Conservation (phyloP, 2,329 filamentous ascomycete species). For the Hymenoscyphus repandus region DNA sequence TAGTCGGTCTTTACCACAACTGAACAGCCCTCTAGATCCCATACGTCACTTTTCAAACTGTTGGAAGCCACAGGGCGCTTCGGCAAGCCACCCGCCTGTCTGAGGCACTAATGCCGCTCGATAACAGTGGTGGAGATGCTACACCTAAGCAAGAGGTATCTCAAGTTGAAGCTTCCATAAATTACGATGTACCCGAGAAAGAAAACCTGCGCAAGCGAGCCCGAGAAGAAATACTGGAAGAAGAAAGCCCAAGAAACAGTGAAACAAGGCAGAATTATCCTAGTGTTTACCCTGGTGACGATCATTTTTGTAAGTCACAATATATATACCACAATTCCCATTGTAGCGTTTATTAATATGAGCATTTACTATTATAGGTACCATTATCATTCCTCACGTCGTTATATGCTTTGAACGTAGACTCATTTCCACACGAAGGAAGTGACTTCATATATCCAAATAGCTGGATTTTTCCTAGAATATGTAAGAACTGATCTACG, state of each 20-base stretch:
- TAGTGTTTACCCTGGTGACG: conserved; percentile 43
- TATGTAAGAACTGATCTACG: no score
- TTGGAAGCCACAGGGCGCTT: background rate
- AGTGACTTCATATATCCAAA: no score
- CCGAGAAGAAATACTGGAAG: no score
- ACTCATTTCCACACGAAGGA: background rate
- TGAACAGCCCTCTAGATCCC: background rate
- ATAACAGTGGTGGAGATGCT: no score
- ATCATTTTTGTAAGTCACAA: conserved; percentile 38
- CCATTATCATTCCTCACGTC: background rate
- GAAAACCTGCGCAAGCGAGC: no score
- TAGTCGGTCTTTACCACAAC: background rate
- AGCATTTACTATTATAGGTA: background rate
- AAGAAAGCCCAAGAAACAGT: conserved; percentile 34
- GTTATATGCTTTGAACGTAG: background rate
- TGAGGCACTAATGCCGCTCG: background rate
- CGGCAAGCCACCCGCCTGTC: background rate
- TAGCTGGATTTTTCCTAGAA: no score
- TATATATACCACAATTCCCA: background rate
- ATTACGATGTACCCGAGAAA: background rate
- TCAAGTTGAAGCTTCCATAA: background rate
- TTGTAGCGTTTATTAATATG: background rate
- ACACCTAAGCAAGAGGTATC: no score
- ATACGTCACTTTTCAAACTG: background rate
- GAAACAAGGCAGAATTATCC: conserved; percentile 34